These are phyloP conservation scores for Pulveroboletus sp. DNA, from an alignment of 768 basidiomycete genomes.

Conservation along the genomic window DNA sequence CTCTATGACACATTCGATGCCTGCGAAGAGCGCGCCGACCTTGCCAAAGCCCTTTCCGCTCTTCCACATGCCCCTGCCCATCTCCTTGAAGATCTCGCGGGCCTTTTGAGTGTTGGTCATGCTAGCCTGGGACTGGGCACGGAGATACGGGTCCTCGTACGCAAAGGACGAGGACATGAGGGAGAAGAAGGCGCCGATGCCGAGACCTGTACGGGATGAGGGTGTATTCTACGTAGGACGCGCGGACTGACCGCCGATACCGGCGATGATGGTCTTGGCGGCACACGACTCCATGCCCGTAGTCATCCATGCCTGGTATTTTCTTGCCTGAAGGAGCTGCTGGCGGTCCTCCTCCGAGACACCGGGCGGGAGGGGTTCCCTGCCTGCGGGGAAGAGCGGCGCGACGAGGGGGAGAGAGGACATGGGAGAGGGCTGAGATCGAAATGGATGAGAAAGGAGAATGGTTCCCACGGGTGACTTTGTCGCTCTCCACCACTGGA, in stretches of 20 bases:
- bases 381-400: conserved; percentile 80
- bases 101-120: conserved; percentile 74
- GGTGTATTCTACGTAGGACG: no score
- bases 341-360: conserved; percentile 74
- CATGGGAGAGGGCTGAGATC: conserved; percentile 23
- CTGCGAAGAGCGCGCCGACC: conserved; percentile 92
- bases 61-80: conserved; percentile 89
- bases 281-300: conserved; percentile 84
- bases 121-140: conserved; percentile 53
- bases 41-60: conserved; percentile 91
- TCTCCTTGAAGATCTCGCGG: conserved; percentile 82
- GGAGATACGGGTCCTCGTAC: conserved; percentile 88
- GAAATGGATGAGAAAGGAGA: conserved; percentile 24
- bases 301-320: conserved; percentile 68
- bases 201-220: conserved; percentile 59
- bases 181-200: conserved; percentile 91
- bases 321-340: conserved; percentile 62
- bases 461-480: conserved; percentile 29
- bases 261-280: conserved; percentile 76
- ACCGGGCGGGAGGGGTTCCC: conserved; percentile 84
- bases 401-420: conserved; percentile 41
- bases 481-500: conserved; percentile 27
- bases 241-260: conserved; percentile 79
- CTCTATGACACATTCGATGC: conserved; percentile 93
- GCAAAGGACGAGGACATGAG: conserved; percentile 94